Conservation (phyloP, 2,329 filamentous ascomycete genomes). For the Colletotrichum higginsianum region DNA sequence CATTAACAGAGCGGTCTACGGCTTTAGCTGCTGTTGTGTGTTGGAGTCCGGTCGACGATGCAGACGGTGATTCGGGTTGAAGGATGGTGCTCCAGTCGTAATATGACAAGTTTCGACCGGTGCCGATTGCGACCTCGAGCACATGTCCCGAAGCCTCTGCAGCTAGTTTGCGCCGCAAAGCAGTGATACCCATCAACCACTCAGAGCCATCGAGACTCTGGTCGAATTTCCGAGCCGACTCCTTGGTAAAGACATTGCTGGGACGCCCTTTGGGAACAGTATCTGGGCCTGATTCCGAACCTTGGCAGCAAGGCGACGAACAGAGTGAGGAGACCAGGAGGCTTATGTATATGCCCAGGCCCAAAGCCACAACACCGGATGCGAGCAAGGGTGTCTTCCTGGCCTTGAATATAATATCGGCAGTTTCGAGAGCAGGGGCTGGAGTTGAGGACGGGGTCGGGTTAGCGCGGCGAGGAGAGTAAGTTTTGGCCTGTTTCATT, state of each 20-base stretch:
- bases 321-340: slow-evolving; percentile 34
- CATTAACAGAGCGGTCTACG: not conserved
- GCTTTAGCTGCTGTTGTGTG: not conserved
- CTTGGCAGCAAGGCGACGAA: slow-evolving; percentile 2
- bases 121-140: slow-evolving; percentile 74
- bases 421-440: slow-evolving; percentile 23
- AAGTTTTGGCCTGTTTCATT: not conserved
- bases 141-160: slow-evolving; percentile 68
- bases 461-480: slow-evolving; percentile 2
- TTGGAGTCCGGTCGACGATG: not conserved
- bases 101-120: slow-evolving; percentile 72
- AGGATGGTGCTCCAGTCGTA: slow-evolving; percentile 64
- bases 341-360: slow-evolving; percentile 37
- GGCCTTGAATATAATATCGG: slow-evolving; percentile 38
- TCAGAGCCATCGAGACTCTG: slow-evolving; percentile 71
- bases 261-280: slow-evolving; percentile 64
- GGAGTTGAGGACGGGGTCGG: not conserved
- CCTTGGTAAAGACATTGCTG: slow-evolving; percentile 57
- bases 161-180: slow-evolving; percentile 65
- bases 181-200: slow-evolving; percentile 68
- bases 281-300: slow-evolving; percentile 49
- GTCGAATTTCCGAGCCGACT: slow-evolving; percentile 71
- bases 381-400: slow-evolving; percentile 37
- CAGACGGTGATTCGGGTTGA: not conserved
- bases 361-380: slow-evolving; percentile 36